phyloP scores from a whole-genome alignment of 345 rosid genomes.

The Heritiera littoralis region DNA sequence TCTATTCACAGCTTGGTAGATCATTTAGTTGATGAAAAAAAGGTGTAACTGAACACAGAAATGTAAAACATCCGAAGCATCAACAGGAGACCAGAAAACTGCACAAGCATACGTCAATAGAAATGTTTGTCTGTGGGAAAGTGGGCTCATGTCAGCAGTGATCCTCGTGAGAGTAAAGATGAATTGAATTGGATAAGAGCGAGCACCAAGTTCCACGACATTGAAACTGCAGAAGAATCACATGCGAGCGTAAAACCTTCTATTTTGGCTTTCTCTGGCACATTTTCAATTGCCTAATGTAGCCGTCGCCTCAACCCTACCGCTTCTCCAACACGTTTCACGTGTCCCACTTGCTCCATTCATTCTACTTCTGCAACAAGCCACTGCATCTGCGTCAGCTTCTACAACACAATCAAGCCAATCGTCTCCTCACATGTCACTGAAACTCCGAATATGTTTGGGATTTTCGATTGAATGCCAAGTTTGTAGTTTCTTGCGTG shows the following conservation, averaged over 20 bases:
- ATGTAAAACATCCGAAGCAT: too few species aligned
- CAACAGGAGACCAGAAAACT: too few species aligned
- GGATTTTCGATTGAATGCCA: neutral
- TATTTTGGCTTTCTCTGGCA: neutral
- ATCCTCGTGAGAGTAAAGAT: too few species aligned
- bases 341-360: neutral
- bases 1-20: too few species aligned
- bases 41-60: too few species aligned
- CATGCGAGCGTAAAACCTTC: neutral
- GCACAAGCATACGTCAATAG: too few species aligned
- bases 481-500: neutral
- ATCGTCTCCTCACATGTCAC: neutral
- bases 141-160: too few species aligned
- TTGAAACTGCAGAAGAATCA: constrained; percentile 1
- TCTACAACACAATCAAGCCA: too few species aligned
- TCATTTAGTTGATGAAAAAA: too few species aligned
- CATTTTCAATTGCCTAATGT: neutral
- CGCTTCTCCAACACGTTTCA: neutral
- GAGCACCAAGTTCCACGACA: neutral
- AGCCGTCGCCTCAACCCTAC: neutral
- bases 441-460: neutral
- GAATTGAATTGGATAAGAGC: neutral
- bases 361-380: too few species aligned
- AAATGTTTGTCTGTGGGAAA: too few species aligned
- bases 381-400: too few species aligned